Conservation (phyloP, 2,329 filamentous ascomycete genomes). For the Fusarium nurragi region DNA sequence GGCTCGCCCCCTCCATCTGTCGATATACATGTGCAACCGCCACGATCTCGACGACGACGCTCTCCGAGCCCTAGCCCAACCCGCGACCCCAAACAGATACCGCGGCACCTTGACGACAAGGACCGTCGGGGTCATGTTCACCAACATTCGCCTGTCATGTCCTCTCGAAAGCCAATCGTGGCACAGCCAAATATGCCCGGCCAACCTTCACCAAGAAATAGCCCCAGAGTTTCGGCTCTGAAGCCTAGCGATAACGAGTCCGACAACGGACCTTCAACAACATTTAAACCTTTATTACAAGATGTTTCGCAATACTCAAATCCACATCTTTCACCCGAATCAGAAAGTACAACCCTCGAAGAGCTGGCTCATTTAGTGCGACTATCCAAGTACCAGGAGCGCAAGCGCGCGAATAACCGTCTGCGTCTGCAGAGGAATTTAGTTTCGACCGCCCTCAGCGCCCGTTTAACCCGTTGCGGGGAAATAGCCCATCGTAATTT, state of each 20-base stretch:
- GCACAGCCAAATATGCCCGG: conserved; percentile 53
- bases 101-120: conserved; percentile 57
- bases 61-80: conserved; percentile 65
- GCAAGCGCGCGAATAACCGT: conserved; percentile 77
- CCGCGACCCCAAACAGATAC: conserved; percentile 54
- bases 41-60: conserved; percentile 60
- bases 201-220: conserved; percentile 45
- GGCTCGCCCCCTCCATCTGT: conserved; percentile 65
- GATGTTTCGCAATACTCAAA: conserved; percentile 75
- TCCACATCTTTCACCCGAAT: conserved; percentile 66
- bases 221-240: conserved; percentile 40
- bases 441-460: conserved; percentile 78
- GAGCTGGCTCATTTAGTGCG: conserved; percentile 82
- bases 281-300: conserved; percentile 64
- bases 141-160: conserved; percentile 51
- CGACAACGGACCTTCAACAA: conserved; percentile 55
- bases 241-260: conserved; percentile 49
- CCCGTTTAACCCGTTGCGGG: conserved; percentile 77
- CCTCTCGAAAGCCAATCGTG: conserved; percentile 60
- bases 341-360: conserved; percentile 74
- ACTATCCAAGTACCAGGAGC: conserved; percentile 82
- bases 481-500: conserved; percentile 79
- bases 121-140: conserved; percentile 53
- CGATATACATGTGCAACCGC: conserved; percentile 60
- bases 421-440: conserved; percentile 78